phyloP scores from a whole-genome alignment of 805 yeast genomes.

The Wickerhamiella domercqiae region DNA sequence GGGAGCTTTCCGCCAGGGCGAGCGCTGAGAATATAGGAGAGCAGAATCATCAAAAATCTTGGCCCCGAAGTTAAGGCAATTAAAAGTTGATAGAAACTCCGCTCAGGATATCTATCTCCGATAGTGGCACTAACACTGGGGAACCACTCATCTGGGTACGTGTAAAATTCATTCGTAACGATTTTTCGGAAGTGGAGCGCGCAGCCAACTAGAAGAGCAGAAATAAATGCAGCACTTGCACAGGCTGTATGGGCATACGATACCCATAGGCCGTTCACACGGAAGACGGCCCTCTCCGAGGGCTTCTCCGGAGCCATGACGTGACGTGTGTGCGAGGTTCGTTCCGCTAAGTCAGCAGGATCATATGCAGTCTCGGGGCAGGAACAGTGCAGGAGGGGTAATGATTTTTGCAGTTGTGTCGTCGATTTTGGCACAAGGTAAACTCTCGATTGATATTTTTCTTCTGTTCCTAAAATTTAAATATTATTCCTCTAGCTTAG shows the following conservation, averaged over 20 bases:
- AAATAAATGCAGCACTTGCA: conserved; percentile 59
- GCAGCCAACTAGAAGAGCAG: conserved; percentile 62
- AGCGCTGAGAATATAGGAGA: conserved; percentile 30
- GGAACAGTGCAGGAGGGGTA: no score
- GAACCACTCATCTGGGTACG: conserved; percentile 97
- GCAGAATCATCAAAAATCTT: conserved; percentile 50
- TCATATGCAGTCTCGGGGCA: no score
- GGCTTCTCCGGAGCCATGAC: neutral
- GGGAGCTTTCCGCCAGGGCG: conserved; percentile 26
- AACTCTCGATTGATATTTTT: no score
- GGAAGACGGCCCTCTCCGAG: conserved; percentile 7
- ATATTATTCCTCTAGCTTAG: no score
- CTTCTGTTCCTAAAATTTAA: no score
- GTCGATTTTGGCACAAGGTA: no score
- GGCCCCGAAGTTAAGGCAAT: conserved; percentile 93
- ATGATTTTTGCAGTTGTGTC: no score
- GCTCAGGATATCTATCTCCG: conserved; percentile 93
- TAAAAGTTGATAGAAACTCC: conserved; percentile 78
- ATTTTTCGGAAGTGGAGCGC: conserved; percentile 74
- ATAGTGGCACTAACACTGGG: conserved; percentile 95
- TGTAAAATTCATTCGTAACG: conserved; percentile 69
- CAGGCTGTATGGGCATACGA: conserved; percentile 59
- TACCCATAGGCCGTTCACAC: conserved; percentile 37
- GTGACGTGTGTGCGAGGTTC: no score
- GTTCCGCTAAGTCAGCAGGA: no score